Evolutionary conservation across 169 alveolate species (phyloP), one percentile per base, ranked within the genome.

Genomic region (Cryptosporidium ryanae): DNA sequence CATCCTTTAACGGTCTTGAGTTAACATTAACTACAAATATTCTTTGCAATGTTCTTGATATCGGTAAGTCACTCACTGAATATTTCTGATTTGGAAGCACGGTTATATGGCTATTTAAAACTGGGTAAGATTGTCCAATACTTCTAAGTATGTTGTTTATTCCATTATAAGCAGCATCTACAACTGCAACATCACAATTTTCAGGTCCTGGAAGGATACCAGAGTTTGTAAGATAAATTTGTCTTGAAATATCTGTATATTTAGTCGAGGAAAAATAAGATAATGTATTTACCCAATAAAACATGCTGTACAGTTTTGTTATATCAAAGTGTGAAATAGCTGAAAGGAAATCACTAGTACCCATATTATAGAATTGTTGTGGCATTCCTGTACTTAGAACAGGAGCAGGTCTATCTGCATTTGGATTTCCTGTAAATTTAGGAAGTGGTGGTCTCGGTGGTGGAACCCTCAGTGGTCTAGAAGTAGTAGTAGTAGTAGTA

Each of bases 361-460:
- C 21, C 32, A 43, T 44, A 50, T 54, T 32, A 38, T 38, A 38
- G 46, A 38, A 38, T 6, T 1, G 46, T 38, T 38, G 46, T 10
- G 46, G 1, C 46, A 38, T 38, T 31, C 7, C 31, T 8, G 52
- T 1, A 10, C 15, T 63, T n/a, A n/a, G n/a, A 1, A 2, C 27
- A 34, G 87, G 87, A 57, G 87, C 71, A 38, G 71, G 87, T 29
- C 71, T 76, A 61, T 8, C 25, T 8, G 52, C 61, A 59, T 76
- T 38, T 34, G 7, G 25, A 55, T 76, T 61, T 43, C 71, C 68
- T 17, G 43, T 32, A 43, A 76, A 44, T 38, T 76, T 76, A 18
- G 71, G 87, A 38, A 76, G 59, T 34, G 71, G 87, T 2, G 84
- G 84, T 76, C 84, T 76, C 1, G 52, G 84, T 31, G 84, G 84